A percentile compares a stretch with the other conserved stretches of the same genome.
These are phyloP conservation scores for Chaetomium globosum DNA, from an alignment of 2,329 filamentous ascomycete genomes.

Conservation along the genomic window DNA sequence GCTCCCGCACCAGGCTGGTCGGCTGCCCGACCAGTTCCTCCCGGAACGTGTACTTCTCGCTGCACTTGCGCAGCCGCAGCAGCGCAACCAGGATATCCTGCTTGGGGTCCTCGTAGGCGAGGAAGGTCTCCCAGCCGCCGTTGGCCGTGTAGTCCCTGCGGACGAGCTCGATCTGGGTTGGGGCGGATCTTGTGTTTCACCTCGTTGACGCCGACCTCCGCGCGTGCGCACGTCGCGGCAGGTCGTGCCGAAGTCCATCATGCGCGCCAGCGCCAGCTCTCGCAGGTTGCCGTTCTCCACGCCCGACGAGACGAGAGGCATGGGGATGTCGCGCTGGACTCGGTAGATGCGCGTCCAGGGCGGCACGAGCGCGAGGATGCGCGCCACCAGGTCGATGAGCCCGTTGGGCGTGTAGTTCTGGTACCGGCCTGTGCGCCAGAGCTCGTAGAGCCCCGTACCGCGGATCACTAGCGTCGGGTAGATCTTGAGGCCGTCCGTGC, in stretches of 20 bases:
- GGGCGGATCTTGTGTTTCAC: slow-evolving; percentile 98
- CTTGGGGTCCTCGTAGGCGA: slow-evolving; percentile 97
- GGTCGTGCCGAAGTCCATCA: slow-evolving; percentile 98
- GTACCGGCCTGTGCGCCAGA: slow-evolving; percentile 95
- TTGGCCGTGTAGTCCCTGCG: slow-evolving; percentile 93
- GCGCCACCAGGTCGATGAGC: slow-evolving; percentile 89
- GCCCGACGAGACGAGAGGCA: slow-evolving; percentile 97
- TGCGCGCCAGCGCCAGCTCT: slow-evolving; percentile 89
- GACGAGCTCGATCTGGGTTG: slow-evolving; percentile 93
- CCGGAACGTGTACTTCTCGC: slow-evolving; percentile 86
- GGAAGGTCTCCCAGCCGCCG: slow-evolving; percentile 96
- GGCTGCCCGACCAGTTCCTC: slow-evolving; percentile 83
- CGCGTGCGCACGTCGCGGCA: slow-evolving; percentile 95
- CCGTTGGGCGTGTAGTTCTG: slow-evolving; percentile 99
- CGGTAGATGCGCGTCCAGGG: slow-evolving; percentile 99
- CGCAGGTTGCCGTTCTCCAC: slow-evolving; percentile 97
- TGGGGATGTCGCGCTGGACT: slow-evolving; percentile 98
- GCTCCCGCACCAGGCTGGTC: slow-evolving; percentile 87
- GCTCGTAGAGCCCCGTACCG: slow-evolving; percentile 92
- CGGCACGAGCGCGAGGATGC: slow-evolving; percentile 92
- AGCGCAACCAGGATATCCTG: slow-evolving; percentile 96
- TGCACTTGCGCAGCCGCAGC: slow-evolving; percentile 86
- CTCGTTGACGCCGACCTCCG: slow-evolving; percentile 97
- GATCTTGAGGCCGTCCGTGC: slow-evolving; percentile 96
- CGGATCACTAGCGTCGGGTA: slow-evolving; percentile 97